Evolutionary conservation across 805 yeast species (phyloP), one percentile per base, ranked within the genome.

Genomic region (Ascoidea rubescens): DNA sequence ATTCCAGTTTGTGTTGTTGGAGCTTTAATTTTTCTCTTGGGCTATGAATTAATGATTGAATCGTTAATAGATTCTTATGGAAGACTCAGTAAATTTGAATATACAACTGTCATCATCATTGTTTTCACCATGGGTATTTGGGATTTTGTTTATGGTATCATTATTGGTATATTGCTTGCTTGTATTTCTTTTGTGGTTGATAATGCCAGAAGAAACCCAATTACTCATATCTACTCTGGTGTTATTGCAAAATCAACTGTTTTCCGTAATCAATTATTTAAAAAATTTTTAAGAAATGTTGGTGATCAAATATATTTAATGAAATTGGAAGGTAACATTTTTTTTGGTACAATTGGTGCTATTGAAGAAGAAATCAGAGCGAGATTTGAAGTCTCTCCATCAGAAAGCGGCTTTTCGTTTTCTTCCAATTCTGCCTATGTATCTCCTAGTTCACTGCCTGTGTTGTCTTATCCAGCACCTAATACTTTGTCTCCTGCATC

Each of bases 1-100:
- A 93, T 93, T 49, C 99, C 99, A 0, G 87, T 93, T 14, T 86
- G 96, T 69, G 97, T 93, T 45, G 99, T 93, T 31, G 98, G 97
- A 0, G 79, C 96, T 0, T 75, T 93, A 54, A 93, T 93, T 57
- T 93, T 85, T 66, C 68, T 93, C 53, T 72, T 93, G 49, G 99
- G 99, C 1, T 86, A 91, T 63, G 99, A 93, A 64, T 71, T 93
- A 51, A 65, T 93, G 57, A 80, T 84, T 52, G 99, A 93, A 65
- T 87, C 97, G 0, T 61, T 93, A 5, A 78, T 77, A 59, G 98
- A 93, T 64, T 88, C 98, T 0, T 74, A 77, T 67, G 93, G 91
- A 4, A 78, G 83, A 56, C 74, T 91, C 49, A 74, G 81, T 44
- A 71, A 66, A 30, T 84, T 87, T 58, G 99, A 93, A 65, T 93